Evolutionary conservation across 495 filamentous ascomycete species (phyloP).

Genomic region (Tuber indicum): DNA sequence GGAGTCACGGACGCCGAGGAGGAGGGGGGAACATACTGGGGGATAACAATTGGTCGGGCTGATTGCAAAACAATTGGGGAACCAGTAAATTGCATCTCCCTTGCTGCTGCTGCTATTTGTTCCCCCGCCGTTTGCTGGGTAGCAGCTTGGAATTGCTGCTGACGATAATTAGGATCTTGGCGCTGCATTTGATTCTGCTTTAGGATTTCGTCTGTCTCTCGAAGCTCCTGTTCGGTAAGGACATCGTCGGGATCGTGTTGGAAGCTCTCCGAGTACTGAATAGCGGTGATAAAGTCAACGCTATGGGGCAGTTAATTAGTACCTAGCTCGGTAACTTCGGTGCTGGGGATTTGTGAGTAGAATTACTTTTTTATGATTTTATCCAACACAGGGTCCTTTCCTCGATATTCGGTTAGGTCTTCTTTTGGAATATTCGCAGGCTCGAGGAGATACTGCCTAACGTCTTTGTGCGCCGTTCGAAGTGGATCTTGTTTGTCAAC

Average conservation of each 20-base stretch:
- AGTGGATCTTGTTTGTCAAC: slow-evolving; percentile 74
- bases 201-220: slow-evolving; percentile 33
- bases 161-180: not conserved
- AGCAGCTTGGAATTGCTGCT: not conserved
- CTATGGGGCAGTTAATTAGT: slow-evolving; percentile 24
- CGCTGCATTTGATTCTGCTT: slow-evolving; percentile 4
- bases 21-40: not conserved
- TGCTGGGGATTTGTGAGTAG: not conserved
- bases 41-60: not conserved
- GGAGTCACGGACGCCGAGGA: not conserved
- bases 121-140: not conserved
- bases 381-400: slow-evolving; percentile 70
- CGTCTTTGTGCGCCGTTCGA: slow-evolving; percentile 50
- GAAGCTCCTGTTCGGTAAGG: slow-evolving; percentile 53
- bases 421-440: slow-evolving; percentile 51
- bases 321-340: slow-evolving; percentile 21
- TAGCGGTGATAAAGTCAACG: slow-evolving; percentile 48
- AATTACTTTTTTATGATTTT: slow-evolving; percentile 49
- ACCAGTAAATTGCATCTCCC: not conserved
- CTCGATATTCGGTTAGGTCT: slow-evolving; percentile 50
- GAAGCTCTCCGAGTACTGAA: slow-evolving; percentile 56
- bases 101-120: not conserved
- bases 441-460: slow-evolving; percentile 52
- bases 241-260: slow-evolving; percentile 52
- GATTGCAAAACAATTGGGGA: not conserved